These are phyloP conservation scores for Pseudoneurospora amorphoporcata DNA, from an alignment of 495 filamentous ascomycete species.

Conservation along the genomic window DNA sequence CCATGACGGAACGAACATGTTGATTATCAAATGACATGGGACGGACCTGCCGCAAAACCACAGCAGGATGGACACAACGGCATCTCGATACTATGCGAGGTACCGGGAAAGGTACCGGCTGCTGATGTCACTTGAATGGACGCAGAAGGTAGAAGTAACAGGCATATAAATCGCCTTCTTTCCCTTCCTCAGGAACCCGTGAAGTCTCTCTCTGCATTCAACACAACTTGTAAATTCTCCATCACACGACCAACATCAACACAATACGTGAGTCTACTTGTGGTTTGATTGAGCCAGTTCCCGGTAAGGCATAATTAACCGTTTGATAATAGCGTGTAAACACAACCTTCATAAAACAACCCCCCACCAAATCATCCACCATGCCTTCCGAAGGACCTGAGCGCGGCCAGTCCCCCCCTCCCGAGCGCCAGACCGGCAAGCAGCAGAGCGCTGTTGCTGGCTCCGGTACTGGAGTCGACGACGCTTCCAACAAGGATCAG, in stretches of 20 bases:
- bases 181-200: neutral
- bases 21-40: neutral
- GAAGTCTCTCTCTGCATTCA: neutral
- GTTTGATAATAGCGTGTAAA: neutral
- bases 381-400: slow-evolving; percentile 17
- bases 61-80: neutral
- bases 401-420: slow-evolving; percentile 75
- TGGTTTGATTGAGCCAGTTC: neutral
- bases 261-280: neutral
- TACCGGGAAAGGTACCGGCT: neutral
- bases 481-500: slow-evolving; percentile 38
- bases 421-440: slow-evolving; percentile 52
- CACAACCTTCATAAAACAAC: neutral
- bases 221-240: neutral
- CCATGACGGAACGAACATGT: neutral
- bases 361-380: neutral
- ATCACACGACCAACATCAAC: neutral
- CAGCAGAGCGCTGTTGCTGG: slow-evolving; percentile 51
- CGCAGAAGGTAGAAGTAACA: neutral
- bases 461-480: slow-evolving; percentile 45
- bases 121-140: neutral
- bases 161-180: neutral
- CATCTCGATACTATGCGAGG: neutral
- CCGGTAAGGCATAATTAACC: neutral
- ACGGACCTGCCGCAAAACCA: neutral